These are phyloP conservation scores for Phytophthora cactorum DNA, from an alignment of 352 stramenopile species.

Conservation along the genomic window DNA sequence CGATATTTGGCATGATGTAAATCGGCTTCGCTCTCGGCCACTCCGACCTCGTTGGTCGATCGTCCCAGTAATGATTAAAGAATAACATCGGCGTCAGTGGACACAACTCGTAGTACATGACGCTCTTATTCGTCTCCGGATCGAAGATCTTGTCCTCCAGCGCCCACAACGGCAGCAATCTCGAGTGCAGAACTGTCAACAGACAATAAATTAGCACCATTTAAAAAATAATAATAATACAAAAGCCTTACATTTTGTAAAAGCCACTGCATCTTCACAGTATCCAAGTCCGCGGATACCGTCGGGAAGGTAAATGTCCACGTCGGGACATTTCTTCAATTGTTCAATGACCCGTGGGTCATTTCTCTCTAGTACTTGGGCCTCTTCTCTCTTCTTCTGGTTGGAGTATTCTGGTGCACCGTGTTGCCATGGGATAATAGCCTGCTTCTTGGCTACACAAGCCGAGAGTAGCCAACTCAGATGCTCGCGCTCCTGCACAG, in stretches of 20 bases:
- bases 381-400: conserved; percentile 9
- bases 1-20: conserved; percentile 56
- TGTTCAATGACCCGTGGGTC: conserved; percentile 36
- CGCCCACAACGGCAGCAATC: conserved; percentile 41
- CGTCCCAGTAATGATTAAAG: conserved; percentile 64
- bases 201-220: not conserved
- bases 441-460: conserved; percentile 33
- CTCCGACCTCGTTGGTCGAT: not conserved
- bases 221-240: not conserved
- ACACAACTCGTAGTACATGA: conserved; percentile 64
- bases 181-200: conserved; percentile 35
- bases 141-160: conserved; percentile 36
- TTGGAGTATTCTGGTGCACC: conserved; percentile 22
- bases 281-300: conserved; percentile 47
- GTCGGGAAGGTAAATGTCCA: conserved; percentile 51
- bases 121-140: conserved; percentile 9
- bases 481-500: conserved; percentile 35
- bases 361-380: conserved; percentile 28
- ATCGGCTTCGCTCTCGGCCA: conserved; percentile 45
- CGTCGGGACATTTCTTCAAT: conserved; percentile 44
- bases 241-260: conserved; percentile 42
- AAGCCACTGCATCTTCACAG: conserved; percentile 54
- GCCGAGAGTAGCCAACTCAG: conserved; percentile 35
- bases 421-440: conserved; percentile 40
- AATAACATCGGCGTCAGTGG: conserved; percentile 49